Percentiles rank a stretch among this genome's conserved stretches.
Evolutionary conservation across 345 rosid genomes (phyloP).

Genomic region (Turnera subulata): DNA sequence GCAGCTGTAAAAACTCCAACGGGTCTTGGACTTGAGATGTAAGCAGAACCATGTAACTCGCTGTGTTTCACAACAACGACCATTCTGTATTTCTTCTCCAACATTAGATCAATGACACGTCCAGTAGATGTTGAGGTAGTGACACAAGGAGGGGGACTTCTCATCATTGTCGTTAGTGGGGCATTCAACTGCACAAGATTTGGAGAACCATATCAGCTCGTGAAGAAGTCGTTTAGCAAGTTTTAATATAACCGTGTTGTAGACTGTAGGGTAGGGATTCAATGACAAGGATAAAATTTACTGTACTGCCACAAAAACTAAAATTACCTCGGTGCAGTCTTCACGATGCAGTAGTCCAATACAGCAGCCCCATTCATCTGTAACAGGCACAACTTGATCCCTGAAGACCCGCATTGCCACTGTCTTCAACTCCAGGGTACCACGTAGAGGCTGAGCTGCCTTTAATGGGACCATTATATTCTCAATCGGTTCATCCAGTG

Average conservation of each 20-base stretch:
- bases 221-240: neutral
- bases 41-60: constrained; percentile 22
- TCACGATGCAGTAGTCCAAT: constrained; percentile 69
- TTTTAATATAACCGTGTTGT: too few relatives aligned
- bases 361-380: constrained; percentile 68
- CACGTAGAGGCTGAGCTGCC: constrained; percentile 50
- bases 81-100: constrained; percentile 61
- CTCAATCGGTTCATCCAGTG: constrained; percentile 53
- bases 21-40: constrained; percentile 34
- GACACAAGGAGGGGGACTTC: constrained; percentile 64
- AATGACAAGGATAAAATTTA: too few relatives aligned
- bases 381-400: constrained; percentile 55
- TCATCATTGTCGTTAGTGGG: constrained; percentile 55
- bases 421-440: constrained; percentile 42
- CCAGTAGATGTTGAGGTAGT: constrained; percentile 49
- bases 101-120: constrained; percentile 51
- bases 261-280: too few relatives aligned
- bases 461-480: constrained; percentile 54
- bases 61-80: constrained; percentile 48
- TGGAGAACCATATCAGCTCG: constrained; percentile 2
- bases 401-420: constrained; percentile 60
- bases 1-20: constrained; percentile 62
- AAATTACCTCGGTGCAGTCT: constrained; percentile 58
- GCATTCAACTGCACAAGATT: constrained; percentile 52
- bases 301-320: neutral